Evolutionary conservation across 192 early-diverging fungal species (phyloP).

Genomic region (Backusella morwellensis): DNA sequence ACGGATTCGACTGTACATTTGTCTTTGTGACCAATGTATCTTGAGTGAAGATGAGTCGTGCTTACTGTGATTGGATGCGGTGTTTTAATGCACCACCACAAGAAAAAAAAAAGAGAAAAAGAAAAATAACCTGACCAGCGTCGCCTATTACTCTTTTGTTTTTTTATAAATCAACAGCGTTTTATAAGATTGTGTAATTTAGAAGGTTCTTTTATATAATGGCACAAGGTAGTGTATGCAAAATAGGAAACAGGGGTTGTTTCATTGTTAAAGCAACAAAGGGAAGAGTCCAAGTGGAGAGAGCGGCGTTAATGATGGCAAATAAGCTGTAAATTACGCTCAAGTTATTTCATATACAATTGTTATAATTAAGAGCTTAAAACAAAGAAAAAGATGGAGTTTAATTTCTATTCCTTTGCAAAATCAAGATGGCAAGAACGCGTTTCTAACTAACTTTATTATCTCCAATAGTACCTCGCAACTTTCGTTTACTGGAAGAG

Average conservation of each 20-base stretch:
- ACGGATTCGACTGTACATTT: no score
- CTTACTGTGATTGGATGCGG: neutral
- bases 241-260: neutral
- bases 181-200: neutral
- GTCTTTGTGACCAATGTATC: no score
- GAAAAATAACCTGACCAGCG: neutral
- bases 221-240: neutral
- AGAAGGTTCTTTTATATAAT: neutral
- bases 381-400: neutral
- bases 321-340: neutral
- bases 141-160: neutral
- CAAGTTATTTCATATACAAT: neutral
- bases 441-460: neutral
- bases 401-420: neutral
- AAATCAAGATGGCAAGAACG: neutral
- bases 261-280: neutral
- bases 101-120: neutral
- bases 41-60: no score
- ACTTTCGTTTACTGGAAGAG: conserved; percentile 95
- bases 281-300: neutral
- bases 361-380: neutral
- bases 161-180: neutral
- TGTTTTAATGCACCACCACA: neutral
- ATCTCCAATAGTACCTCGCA: conserved; percentile 79
- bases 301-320: neutral